A percentile compares a stretch with the other conserved stretches of the same genome.
phyloP scores from a whole-genome alignment of 768 basidiomycete genomes.

The Agaricus bisporus region DNA sequence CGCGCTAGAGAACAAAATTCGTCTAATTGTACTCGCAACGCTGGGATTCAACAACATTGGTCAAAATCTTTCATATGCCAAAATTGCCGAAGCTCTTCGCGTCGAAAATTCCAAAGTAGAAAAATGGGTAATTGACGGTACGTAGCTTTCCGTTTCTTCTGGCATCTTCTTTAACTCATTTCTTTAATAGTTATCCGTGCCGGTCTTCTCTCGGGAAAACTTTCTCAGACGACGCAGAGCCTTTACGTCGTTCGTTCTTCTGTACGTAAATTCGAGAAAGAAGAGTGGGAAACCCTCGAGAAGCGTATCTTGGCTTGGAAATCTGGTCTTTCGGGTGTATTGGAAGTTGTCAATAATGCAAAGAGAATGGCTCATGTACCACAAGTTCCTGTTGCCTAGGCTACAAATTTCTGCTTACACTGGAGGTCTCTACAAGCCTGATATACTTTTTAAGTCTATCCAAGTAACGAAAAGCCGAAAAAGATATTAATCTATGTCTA shows the following conservation, averaged over 20 bases:
- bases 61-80: constrained; percentile 63
- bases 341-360: constrained; percentile 63
- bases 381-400: constrained; percentile 21
- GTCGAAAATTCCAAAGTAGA: constrained; percentile 66
- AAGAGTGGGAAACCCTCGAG: constrained; percentile 78
- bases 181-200: constrained; percentile 65
- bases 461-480: not conserved
- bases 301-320: constrained; percentile 76
- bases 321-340: constrained; percentile 56
- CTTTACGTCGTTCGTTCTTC: constrained; percentile 70
- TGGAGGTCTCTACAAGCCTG: not conserved
- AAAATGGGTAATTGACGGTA: constrained; percentile 85
- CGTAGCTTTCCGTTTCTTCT: constrained; percentile 11
- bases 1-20: constrained; percentile 73
- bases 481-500: not conserved
- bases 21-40: constrained; percentile 68
- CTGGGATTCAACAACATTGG: constrained; percentile 76
- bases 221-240: constrained; percentile 73
- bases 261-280: constrained; percentile 67
- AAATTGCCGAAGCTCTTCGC: constrained; percentile 61
- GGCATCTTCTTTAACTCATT: not conserved
- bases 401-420: constrained; percentile 7
- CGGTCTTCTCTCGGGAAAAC: constrained; percentile 73
- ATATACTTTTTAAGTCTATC: not conserved
- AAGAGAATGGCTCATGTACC: constrained; percentile 35